Base-by-base conservation (phyloP, 2,329 filamentous ascomycete species). In the Rutstroemia sp. region DNA sequence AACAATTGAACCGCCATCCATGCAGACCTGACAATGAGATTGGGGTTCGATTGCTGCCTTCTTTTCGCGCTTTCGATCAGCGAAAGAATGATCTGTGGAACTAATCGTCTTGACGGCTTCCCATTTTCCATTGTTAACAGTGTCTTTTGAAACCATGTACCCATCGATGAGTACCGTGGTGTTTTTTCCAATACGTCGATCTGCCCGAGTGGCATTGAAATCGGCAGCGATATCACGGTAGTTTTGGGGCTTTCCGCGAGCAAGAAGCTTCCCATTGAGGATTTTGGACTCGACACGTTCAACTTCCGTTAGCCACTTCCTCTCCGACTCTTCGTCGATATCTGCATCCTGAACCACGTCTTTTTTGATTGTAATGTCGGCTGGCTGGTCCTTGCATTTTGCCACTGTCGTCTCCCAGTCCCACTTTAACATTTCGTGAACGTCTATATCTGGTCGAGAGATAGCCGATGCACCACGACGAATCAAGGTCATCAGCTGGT, bases 91-190 rank as follows among this genome's bases (percentile, higher is more conserved):
- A 60, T 82, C 76, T 62, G 81, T 81, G 27, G 79, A 79, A 5
- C 77, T 76, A 46, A 81, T 63, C 0, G 79, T 82, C 1, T 79
- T 78, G 1, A 83, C 79, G 3, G 80, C 79, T 63, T 83, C 80
- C 74, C 79, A 80, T 55, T 77, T 71, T 2, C 67, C 73, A 58
- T 79, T 81, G 9, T 70, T 69, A 61, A 82, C 70, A 0, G 75
- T 79, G 30, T 82, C 78, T 61, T 83, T 85, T 54, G 70, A 77
- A 52, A 85, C 75, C 2, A 75, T 75, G 62, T 74, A 82, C 0
- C 80, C 80, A 59, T 79, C 73, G 1, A 82, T 69, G 71, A 79
- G 77, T 39, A 84, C 77, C 0, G 78, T 82, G 1, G 77, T 79
- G 57, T 82, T 79, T 65, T 83, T 84, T 49, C 77, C 78, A 5